phyloP scores from a whole-genome alignment of 2,329 filamentous ascomycete genomes.

The Verticillium longisporum region DNA sequence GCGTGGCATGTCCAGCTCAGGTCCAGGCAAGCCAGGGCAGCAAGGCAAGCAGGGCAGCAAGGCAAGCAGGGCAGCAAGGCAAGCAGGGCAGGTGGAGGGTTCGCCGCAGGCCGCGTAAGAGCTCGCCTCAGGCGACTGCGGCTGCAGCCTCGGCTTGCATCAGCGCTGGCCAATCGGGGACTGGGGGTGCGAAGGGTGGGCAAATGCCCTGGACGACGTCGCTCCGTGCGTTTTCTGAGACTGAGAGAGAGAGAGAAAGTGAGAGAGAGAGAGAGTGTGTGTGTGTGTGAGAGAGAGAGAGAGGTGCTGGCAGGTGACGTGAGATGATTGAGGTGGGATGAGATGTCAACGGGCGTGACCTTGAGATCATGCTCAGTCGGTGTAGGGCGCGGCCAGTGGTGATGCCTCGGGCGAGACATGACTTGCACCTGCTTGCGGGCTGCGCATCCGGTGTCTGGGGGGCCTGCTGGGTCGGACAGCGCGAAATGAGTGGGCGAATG shows the following conservation, averaged over 20 bases:
- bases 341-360: not conserved
- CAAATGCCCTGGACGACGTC: not conserved
- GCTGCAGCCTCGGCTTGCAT: conserved; percentile 2
- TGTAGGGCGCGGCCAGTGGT: not conserved
- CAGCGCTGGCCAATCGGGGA: not conserved
- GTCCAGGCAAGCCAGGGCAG: not conserved
- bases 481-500: not conserved
- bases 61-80: no score
- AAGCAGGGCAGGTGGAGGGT: not conserved
- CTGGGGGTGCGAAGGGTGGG: not conserved
- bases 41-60: not conserved
- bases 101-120: not conserved
- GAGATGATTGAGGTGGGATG: not conserved
- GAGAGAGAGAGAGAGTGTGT: not conserved
- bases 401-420: not conserved
- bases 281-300: no score
- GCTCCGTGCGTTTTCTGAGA: not conserved
- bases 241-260: no score
- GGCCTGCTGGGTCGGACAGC: not conserved
- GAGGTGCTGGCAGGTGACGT: not conserved
- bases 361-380: not conserved
- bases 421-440: not conserved
- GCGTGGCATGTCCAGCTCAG: not conserved
- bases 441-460: not conserved
- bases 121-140: not conserved